Evolutionary conservation across 768 basidiomycete species (phyloP).

Genomic region (Lactifluus piperatus): DNA sequence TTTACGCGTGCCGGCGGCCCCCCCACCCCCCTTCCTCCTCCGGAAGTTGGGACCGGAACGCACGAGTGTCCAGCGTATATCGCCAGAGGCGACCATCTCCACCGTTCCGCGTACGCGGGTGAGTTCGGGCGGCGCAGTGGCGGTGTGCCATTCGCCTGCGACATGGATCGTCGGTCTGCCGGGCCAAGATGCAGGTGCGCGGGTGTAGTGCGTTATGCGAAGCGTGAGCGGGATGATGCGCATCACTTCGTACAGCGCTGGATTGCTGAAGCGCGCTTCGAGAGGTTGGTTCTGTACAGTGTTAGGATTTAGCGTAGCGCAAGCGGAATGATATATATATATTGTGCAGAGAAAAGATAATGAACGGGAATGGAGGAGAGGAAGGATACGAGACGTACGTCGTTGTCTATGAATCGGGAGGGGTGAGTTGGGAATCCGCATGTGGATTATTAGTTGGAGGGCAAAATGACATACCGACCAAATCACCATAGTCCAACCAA

Average conservation of each 20-base stretch:
- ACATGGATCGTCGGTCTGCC: constrained; percentile 45
- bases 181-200: constrained; percentile 22
- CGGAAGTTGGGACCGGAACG: too few species aligned
- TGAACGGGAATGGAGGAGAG: neutral
- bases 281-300: constrained; percentile 19
- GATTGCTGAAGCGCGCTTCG: constrained; percentile 26
- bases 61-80: constrained; percentile 45
- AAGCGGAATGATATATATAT: too few species aligned
- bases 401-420: constrained; percentile 28
- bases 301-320: too few species aligned
- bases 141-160: constrained; percentile 32
- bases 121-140: constrained; percentile 33
- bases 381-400: constrained; percentile 25
- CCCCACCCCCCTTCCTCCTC: too few species aligned
- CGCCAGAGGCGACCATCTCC: constrained; percentile 40
- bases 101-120: constrained; percentile 37
- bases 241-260: constrained; percentile 35
- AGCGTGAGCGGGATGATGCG: constrained; percentile 47
- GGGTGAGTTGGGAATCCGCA: too few species aligned
- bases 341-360: too few species aligned
- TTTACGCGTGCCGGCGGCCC: too few species aligned
- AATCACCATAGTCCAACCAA: constrained; percentile 50
- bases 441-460: neutral
- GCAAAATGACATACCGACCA: constrained; percentile 35
- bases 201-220: constrained; percentile 26